Conservation (phyloP, 2,329 filamentous ascomycete species). For the Ceratocystis colombiana region DNA sequence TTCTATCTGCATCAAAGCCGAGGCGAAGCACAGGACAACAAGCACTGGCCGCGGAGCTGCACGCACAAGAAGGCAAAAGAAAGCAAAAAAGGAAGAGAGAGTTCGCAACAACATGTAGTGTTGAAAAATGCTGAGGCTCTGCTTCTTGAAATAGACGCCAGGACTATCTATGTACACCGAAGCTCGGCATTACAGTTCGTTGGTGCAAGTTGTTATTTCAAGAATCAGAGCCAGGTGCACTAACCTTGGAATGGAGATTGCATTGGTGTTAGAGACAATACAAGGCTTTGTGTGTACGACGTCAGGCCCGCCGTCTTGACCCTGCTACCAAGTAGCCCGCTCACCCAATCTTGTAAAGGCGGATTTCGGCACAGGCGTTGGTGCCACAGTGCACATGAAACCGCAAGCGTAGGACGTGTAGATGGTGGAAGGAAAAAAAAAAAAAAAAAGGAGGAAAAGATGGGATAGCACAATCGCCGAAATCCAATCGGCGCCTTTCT, state of each 20-base stretch:
- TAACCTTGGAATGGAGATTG: too few relatives aligned
- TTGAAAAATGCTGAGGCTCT: constrained; percentile 1
- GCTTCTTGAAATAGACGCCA: constrained; percentile 2
- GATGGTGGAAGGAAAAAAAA: background rate
- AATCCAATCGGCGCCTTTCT: background rate
- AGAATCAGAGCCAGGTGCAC: background rate
- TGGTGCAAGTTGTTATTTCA: background rate
- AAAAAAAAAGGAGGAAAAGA: background rate
- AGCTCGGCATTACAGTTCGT: background rate
- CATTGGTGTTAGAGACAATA: too few relatives aligned
- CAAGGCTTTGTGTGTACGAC: background rate
- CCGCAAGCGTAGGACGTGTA: background rate
- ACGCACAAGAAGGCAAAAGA: background rate
- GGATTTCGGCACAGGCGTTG: background rate
- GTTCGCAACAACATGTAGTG: background rate
- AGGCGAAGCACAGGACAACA: background rate
- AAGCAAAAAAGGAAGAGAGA: too few relatives aligned
- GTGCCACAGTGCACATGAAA: constrained; percentile 2
- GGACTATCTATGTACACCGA: too few relatives aligned
- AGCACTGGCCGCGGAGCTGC: background rate
- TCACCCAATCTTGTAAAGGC: background rate
- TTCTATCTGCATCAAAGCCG: background rate
- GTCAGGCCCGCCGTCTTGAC: background rate
- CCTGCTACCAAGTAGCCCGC: background rate
- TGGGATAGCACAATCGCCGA: background rate